These are phyloP conservation scores for Biscogniauxia marginata DNA, from an alignment of 2,329 filamentous ascomycete species.

Conservation along the genomic window DNA sequence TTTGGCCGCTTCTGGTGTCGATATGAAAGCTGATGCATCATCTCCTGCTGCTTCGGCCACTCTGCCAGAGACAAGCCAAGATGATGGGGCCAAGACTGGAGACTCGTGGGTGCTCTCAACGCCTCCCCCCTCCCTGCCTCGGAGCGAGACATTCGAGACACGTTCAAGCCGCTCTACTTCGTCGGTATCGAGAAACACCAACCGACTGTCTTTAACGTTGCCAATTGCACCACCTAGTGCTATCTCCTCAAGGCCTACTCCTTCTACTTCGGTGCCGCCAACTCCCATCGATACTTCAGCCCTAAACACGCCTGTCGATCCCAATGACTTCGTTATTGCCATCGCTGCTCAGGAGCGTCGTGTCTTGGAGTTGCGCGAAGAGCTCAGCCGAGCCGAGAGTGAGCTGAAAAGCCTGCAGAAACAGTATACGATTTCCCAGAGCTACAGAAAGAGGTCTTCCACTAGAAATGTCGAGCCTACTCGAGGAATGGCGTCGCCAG, in stretches of 20 bases:
- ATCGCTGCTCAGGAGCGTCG: slow-evolving; percentile 89
- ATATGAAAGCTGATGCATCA: slow-evolving; percentile 18
- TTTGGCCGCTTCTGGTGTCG: slow-evolving; percentile 22
- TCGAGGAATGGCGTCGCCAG: slow-evolving; percentile 36
- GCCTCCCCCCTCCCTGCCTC: slow-evolving; percentile 36
- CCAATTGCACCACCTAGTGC: slow-evolving; percentile 58
- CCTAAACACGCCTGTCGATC: slow-evolving; percentile 49
- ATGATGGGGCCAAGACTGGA: slow-evolving; percentile 16
- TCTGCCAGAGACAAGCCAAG: slow-evolving; percentile 11
- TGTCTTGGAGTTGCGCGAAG: slow-evolving; percentile 87
- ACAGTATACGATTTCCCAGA: slow-evolving; percentile 78
- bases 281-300: slow-evolving; percentile 49
- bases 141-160: slow-evolving; percentile 40
- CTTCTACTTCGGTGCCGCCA: slow-evolving; percentile 47
- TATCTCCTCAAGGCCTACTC: slow-evolving; percentile 51
- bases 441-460: slow-evolving; percentile 70
- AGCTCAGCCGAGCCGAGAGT: slow-evolving; percentile 77
- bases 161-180: slow-evolving; percentile 54
- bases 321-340: slow-evolving; percentile 75
- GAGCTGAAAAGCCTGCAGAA: slow-evolving; percentile 77
- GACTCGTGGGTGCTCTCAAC: slow-evolving; percentile 33
- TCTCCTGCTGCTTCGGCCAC: slow-evolving; percentile 10
- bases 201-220: slow-evolving; percentile 60
- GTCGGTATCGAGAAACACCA: slow-evolving; percentile 51
- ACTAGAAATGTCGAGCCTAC: slow-evolving; percentile 59